A percentile compares a stretch with the other conserved stretches of the same genome.
Conservation (phyloP, 352 stramenopile genomes). For the Pythium angustatum region DNA sequence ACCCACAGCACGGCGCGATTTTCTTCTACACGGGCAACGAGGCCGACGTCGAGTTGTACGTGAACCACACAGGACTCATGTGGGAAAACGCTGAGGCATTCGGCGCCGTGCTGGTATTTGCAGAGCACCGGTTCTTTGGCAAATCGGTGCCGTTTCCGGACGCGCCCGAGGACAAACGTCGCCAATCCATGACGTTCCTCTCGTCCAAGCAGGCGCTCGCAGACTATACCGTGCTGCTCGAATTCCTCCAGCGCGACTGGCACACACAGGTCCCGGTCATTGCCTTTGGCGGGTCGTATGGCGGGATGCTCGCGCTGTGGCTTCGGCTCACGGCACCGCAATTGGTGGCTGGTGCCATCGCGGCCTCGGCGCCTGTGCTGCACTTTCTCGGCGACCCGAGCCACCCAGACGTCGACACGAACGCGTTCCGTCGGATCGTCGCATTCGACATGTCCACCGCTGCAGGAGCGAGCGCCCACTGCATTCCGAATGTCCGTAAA, state of each 20-base stretch:
- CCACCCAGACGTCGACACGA: conserved; percentile 39
- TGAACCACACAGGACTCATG: conserved; percentile 74
- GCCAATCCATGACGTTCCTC: conserved; percentile 67
- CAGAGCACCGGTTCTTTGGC: conserved; percentile 79
- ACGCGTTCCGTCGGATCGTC: conserved; percentile 40
- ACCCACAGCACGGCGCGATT: conserved; percentile 44
- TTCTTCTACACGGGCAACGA: conserved; percentile 82
- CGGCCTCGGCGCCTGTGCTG: conserved; percentile 62
- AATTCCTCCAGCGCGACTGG: conserved; percentile 43
- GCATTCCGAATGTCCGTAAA: conserved; percentile 69
- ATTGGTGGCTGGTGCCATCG: conserved; percentile 64
- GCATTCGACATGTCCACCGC: conserved; percentile 68
- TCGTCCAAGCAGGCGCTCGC: conserved; percentile 82
- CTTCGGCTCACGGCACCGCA: conserved; percentile 78
- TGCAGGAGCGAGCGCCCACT: conserved; percentile 67
- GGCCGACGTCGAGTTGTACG: conserved; percentile 61
- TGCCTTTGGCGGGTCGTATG: conserved; percentile 78
- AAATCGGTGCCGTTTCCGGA: conserved; percentile 64
- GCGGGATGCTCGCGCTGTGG: conserved; percentile 76
- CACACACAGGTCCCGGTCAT: conserved; percentile 53
- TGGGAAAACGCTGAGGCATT: conserved; percentile 71
- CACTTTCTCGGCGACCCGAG: conserved; percentile 49
- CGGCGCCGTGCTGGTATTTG: conserved; percentile 69
- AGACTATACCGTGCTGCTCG: conserved; percentile 66
- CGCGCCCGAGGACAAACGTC: too few relatives aligned